Evolutionary conservation across 768 basidiomycete genomes (phyloP).

Genomic region (Hygrophoropsis aurantiaca): DNA sequence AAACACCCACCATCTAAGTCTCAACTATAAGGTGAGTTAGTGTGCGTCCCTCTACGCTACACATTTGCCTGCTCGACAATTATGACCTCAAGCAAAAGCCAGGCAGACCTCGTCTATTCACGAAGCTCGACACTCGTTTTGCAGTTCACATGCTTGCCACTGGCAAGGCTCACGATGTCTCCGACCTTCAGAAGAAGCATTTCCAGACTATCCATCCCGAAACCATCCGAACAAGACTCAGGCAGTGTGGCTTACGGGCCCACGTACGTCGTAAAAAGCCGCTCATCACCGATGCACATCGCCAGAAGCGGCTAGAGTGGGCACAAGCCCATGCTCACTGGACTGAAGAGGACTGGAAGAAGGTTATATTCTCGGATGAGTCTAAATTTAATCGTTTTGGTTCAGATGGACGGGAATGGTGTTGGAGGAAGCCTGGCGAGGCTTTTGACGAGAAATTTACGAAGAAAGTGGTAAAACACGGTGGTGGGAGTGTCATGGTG

Average conservation of each 20-base stretch:
- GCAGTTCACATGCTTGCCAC: slow-evolving; percentile 11
- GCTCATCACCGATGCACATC: slow-evolving; percentile 18
- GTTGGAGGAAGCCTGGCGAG: slow-evolving; percentile 29
- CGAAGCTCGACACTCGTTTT: slow-evolving; percentile 5
- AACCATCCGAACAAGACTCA: slow-evolving; percentile 14
- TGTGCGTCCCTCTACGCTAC: no score
- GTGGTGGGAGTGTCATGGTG: slow-evolving; percentile 34
- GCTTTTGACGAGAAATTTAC: slow-evolving; percentile 17
- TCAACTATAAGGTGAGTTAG: no score
- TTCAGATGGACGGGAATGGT: slow-evolving; percentile 32
- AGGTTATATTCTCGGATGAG: slow-evolving; percentile 32
- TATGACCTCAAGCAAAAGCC: slow-evolving; percentile 7
- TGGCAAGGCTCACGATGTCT: slow-evolving; percentile 6
- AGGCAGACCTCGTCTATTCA: slow-evolving; percentile 15
- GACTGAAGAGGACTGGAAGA: slow-evolving; percentile 27
- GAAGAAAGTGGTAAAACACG: slow-evolving; percentile 33
- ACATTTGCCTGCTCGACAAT: no score
- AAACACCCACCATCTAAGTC: no score
- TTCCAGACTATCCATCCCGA: slow-evolving; percentile 14
- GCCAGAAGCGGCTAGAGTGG: slow-evolving; percentile 16
- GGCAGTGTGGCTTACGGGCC: not conserved
- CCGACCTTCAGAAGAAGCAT: slow-evolving; percentile 14
- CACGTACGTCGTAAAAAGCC: slow-evolving; percentile 14
- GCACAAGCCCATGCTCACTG: slow-evolving; percentile 24
- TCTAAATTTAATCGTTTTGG: slow-evolving; percentile 32